Base-by-base conservation (phyloP, 345 rosid species). In the Eucalyptus polyanthemos region DNA sequence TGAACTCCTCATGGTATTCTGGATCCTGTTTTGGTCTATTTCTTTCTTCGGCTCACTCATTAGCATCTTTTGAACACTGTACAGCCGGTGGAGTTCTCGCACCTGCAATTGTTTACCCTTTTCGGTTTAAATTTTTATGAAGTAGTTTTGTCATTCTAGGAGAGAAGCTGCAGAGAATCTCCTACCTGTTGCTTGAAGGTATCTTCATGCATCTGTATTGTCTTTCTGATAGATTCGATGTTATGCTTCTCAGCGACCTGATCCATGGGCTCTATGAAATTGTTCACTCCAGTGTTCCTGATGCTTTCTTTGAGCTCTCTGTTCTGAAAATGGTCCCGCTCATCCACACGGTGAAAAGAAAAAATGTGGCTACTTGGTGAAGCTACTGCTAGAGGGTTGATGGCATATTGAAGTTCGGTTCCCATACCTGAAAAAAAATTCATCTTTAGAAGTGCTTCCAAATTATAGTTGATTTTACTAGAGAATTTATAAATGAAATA, bases 151-250 rank as follows among this genome's bases (percentile, higher is more conserved):
- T 31, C 53, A 31, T 29, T 21, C 76, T 58, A 53, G 27, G 16
- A 54, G 14, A 17, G 31, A 86, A 50, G 42, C 85, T 54, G 9
- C 80, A 56, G 76, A 65, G n/a, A 50, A 54, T 89, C 86, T 72
- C 14, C 65, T 88, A 95, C 98, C 97, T 97, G 99, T 81, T 95
- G 95, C 90, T 92, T 94, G 92, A 97, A 97, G 90, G 92, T 88
- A 56, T 92, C 93, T 90, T 97, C 98, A 37, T 97, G 99, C 89
- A 93, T 90, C 95, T 94, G 97, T 97, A 97, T 96, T 90, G 97
- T 97, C 88, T 91, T 91, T 91, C 91, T 94, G 89, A 97, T 94
- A 89, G 95, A 92, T 80, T 97, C 97, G 50, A 88, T 88, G 91
- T 89, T 91, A 89, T 93, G 93, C 80, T 92, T 92, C 31, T 93